Evolutionary conservation across 163 green algal species (phyloP).

Genomic region (Chlorella variabilis): DNA sequence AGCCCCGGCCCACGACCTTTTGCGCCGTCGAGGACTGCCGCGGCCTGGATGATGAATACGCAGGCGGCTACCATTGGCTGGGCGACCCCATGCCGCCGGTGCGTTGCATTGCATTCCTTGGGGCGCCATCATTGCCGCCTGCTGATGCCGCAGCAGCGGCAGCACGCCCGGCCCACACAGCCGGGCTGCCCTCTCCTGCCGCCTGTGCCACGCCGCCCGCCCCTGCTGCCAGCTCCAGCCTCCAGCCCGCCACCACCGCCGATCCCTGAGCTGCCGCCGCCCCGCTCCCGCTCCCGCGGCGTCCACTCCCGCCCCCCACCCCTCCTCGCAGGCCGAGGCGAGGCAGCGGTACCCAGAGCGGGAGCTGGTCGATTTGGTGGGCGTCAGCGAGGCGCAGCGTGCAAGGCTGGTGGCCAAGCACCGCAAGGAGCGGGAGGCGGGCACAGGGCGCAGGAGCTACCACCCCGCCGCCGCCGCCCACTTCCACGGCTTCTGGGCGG

Average conservation of each 20-base stretch:
- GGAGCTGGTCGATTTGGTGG: background rate
- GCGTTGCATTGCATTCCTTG: background rate
- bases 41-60: background rate
- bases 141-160: too few relatives aligned
- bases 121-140: too few relatives aligned
- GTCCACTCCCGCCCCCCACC: too few relatives aligned
- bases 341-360: background rate
- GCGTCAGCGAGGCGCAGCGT: background rate
- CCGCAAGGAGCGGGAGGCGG: background rate
- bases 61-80: slow-evolving; percentile 16
- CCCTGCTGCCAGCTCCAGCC: too few relatives aligned
- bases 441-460: background rate
- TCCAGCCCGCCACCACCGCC: too few relatives aligned
- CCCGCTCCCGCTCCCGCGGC: too few relatives aligned
- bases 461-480: slow-evolving; percentile 20
- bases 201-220: background rate
- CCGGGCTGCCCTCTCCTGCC: background rate
- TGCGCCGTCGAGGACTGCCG: slow-evolving; percentile 19
- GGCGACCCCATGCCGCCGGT: slow-evolving; percentile 13
- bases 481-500: slow-evolving; percentile 12
- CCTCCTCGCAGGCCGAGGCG: slow-evolving; percentile 3
- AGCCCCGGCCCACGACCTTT: background rate
- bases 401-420: background rate
- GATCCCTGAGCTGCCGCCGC: too few relatives aligned
- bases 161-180: too few relatives aligned